Conservation (phyloP, 352 stramenopile species). For the Sclerospora graminicola region DNA sequence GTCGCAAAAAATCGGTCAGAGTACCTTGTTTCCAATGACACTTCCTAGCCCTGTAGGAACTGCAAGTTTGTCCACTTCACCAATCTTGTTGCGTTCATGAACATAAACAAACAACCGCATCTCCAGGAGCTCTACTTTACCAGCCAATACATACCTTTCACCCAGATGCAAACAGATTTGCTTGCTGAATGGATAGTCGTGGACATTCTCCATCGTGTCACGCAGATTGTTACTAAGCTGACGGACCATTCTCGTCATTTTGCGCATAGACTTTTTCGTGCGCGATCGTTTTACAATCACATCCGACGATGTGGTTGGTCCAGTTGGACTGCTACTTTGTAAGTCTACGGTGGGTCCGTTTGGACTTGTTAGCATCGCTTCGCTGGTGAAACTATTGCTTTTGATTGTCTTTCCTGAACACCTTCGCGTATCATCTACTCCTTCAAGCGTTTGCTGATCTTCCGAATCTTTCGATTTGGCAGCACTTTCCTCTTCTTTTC, state of each 20-base stretch:
- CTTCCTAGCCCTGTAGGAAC: slow-evolving; percentile 67
- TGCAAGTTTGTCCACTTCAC: slow-evolving; percentile 58
- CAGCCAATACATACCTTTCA: slow-evolving; percentile 41
- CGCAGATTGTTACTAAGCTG: slow-evolving; percentile 60
- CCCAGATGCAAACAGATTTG: slow-evolving; percentile 55
- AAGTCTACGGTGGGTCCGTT: slow-evolving; percentile 1
- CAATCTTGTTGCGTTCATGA: slow-evolving; percentile 42
- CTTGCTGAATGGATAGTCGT: slow-evolving; percentile 58
- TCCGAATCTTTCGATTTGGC: no score
- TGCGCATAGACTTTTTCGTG: slow-evolving; percentile 59
- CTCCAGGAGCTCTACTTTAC: slow-evolving; percentile 73
- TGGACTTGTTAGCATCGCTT: no score
- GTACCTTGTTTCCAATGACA: slow-evolving; percentile 76
- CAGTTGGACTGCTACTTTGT: slow-evolving; percentile 1
- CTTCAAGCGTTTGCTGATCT: no score
- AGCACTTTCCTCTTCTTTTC: slow-evolving; percentile 12
- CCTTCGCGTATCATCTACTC: no score
- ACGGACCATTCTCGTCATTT: slow-evolving; percentile 47
- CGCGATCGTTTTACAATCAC: slow-evolving; percentile 56
- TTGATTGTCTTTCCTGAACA: no score
- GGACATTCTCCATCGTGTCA: slow-evolving; percentile 39
- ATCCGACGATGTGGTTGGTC: slow-evolving; percentile 16
- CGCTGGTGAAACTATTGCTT: no score
- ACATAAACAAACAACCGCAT: slow-evolving; percentile 74
- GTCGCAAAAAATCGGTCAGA: no score